Conservation (phyloP, 2,329 filamentous ascomycete species). For the Hymenoscyphus linearis region DNA sequence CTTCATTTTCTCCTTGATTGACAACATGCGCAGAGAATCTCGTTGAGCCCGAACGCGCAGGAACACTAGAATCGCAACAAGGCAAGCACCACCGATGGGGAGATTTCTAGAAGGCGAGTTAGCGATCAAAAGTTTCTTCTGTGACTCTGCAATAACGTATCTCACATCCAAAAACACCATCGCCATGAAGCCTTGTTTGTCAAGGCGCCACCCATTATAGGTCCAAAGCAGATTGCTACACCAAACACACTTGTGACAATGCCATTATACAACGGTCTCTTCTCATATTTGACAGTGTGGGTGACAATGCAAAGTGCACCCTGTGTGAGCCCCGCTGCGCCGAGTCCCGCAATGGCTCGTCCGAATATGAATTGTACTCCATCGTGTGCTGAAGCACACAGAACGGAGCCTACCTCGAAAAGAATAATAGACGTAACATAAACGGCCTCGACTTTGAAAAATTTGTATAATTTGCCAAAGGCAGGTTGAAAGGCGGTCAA, state of each 20-base stretch:
- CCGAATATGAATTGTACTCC: slow-evolving; percentile 42
- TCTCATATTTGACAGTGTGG: slow-evolving; percentile 34
- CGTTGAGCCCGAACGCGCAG: not conserved
- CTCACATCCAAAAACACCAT: slow-evolving; percentile 35
- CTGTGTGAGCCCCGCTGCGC: slow-evolving; percentile 42
- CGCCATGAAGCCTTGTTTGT: slow-evolving; percentile 42
- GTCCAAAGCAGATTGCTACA: slow-evolving; percentile 36
- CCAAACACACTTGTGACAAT: slow-evolving; percentile 11
- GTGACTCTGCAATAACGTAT: no score
- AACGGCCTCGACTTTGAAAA: not conserved
- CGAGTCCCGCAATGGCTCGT: slow-evolving; percentile 44
- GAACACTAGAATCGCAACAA: slow-evolving; percentile 9
- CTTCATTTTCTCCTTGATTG: no score
- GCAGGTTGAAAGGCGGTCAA: not conserved
- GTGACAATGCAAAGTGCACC: slow-evolving; percentile 46
- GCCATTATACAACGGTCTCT: slow-evolving; percentile 5
- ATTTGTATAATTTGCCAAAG: not conserved
- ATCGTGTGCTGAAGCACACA: slow-evolving; percentile 40
- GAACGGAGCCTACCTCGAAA: slow-evolving; percentile 36
- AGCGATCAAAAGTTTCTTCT: no score
- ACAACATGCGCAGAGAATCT: no score
- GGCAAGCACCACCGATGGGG: slow-evolving; percentile 24
- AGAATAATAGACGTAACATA: not conserved
- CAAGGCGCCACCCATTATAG: slow-evolving; percentile 56
- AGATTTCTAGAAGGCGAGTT: slow-evolving; percentile 37